Conservation (phyloP, 805 yeast species). For the Spathaspora sp. region DNA sequence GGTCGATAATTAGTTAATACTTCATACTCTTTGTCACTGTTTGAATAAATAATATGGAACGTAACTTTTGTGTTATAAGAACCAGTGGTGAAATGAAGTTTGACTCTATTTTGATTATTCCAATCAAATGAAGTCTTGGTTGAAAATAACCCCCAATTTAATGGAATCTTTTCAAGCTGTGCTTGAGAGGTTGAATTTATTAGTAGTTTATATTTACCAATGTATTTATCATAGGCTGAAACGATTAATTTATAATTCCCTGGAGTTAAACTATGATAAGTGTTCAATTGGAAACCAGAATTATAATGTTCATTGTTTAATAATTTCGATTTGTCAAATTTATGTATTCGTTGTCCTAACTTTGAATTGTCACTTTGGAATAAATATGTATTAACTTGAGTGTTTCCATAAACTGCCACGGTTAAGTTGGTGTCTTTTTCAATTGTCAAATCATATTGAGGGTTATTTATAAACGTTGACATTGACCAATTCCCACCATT, state of each 20-base stretch:
- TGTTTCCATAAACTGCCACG: constrained; percentile 18
- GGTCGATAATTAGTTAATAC: constrained; percentile 38
- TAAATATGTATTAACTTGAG: constrained; percentile 39
- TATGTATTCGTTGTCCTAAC: not conserved
- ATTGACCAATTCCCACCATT: constrained; percentile 56
- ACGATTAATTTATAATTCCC: constrained; percentile 44
- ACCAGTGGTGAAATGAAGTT: constrained; percentile 22
- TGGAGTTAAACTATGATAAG: constrained; percentile 17
- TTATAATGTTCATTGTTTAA: constrained; percentile 32
- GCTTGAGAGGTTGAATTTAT: constrained; percentile 14
- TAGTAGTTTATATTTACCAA: constrained; percentile 27
- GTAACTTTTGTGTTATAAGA: constrained; percentile 18
- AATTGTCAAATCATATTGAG: constrained; percentile 43
- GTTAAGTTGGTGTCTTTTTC: constrained; percentile 12
- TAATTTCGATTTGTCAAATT: constrained; percentile 27
- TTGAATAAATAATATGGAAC: constrained; percentile 23
- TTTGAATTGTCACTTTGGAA: constrained; percentile 31
- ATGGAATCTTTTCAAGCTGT: constrained; percentile 2
- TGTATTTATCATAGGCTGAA: constrained; percentile 39
- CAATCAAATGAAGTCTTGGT: constrained; percentile 23
- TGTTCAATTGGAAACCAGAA: constrained; percentile 14
- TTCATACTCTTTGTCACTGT: constrained; percentile 9
- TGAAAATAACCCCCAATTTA: constrained; percentile 6
- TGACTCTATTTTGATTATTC: constrained; percentile 37
- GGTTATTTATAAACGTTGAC: constrained; percentile 48